These are phyloP conservation scores for Coniophora puteana DNA, from an alignment of 1,284 basidiomycete species.

Conservation along the genomic window DNA sequence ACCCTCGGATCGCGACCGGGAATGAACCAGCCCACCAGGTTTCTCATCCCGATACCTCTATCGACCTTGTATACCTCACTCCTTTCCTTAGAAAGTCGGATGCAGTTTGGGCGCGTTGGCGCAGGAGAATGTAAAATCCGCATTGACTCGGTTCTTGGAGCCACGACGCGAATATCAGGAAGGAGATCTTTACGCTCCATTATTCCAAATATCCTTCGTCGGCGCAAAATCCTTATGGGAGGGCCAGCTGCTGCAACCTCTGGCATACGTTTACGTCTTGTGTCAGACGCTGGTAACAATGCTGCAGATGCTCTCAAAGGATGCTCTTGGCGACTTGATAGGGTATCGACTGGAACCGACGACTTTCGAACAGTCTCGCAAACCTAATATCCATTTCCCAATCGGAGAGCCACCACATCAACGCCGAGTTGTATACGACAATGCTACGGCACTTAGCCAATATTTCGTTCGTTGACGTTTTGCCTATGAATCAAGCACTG, in stretches of 20 bases:
- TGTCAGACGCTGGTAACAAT: constrained; percentile 82
- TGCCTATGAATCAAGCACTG: constrained; percentile 1
- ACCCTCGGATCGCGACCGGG: no score
- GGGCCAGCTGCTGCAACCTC: constrained; percentile 63
- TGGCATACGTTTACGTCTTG: constrained; percentile 85
- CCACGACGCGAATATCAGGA: constrained; percentile 51
- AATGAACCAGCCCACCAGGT: no score
- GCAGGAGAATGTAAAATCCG: constrained; percentile 78
- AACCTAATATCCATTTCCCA: constrained; percentile 68
- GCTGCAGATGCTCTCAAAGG: constrained; percentile 68
- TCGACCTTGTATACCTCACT: no score
- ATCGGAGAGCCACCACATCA: constrained; percentile 74
- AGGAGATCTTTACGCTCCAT: constrained; percentile 50
- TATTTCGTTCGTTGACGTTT: constrained; percentile 5
- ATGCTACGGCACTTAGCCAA: constrained; percentile 81
- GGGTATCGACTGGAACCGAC: constrained; percentile 81
- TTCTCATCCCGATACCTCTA: no score
- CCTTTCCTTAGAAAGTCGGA: no score
- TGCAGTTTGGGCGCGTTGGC: constrained; percentile 87
- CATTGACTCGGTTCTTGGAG: constrained; percentile 83
- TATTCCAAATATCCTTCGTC: constrained; percentile 23
- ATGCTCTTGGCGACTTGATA: constrained; percentile 74
- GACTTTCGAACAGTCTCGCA: constrained; percentile 82
- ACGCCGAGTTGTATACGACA: constrained; percentile 79
- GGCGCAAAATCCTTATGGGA: constrained; percentile 35